Conservation (phyloP, 2,329 filamentous ascomycete species). For the Dissoconium aciculare region DNA sequence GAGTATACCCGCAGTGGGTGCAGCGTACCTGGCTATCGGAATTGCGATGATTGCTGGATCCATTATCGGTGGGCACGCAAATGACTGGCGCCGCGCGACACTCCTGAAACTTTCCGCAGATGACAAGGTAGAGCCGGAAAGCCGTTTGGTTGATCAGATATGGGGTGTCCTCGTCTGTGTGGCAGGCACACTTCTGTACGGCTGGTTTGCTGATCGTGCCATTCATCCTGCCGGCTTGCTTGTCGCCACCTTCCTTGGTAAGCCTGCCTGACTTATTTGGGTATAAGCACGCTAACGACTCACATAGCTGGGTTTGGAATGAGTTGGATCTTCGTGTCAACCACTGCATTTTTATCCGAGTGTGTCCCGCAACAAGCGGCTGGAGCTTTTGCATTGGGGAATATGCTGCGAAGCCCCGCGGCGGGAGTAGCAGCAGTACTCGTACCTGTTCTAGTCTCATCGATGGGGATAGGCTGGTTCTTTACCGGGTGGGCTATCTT, state of each 20-base stretch:
- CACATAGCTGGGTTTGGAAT: constrained; percentile 3
- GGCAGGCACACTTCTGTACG: constrained; percentile 3
- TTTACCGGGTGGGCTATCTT: constrained; percentile 3
- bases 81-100: constrained; percentile 2
- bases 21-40: constrained; percentile 3
- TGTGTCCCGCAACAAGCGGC: constrained; percentile 4
- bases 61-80: constrained; percentile 3
- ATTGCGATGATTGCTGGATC: constrained; percentile 5
- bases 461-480: constrained; percentile 5
- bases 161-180: constrained; percentile 4
- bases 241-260: constrained; percentile 2
- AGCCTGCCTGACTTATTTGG: not conserved
- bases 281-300: not conserved
- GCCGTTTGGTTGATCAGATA: constrained; percentile 4
- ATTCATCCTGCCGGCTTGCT: constrained; percentile 3
- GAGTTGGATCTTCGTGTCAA: constrained; percentile 5
- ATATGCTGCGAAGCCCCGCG: constrained; percentile 5
- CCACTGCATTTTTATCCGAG: constrained; percentile 4
- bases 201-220: constrained; percentile 3
- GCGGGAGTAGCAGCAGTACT: constrained; percentile 4
- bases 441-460: not conserved
- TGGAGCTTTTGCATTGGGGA: constrained; percentile 4
- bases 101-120: not conserved
- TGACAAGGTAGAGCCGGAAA: constrained; percentile 3
- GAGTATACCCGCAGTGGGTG: constrained; percentile 3